Base-by-base conservation (phyloP, 1,284 basidiomycete species). In the Prillingera fragicola region DNA sequence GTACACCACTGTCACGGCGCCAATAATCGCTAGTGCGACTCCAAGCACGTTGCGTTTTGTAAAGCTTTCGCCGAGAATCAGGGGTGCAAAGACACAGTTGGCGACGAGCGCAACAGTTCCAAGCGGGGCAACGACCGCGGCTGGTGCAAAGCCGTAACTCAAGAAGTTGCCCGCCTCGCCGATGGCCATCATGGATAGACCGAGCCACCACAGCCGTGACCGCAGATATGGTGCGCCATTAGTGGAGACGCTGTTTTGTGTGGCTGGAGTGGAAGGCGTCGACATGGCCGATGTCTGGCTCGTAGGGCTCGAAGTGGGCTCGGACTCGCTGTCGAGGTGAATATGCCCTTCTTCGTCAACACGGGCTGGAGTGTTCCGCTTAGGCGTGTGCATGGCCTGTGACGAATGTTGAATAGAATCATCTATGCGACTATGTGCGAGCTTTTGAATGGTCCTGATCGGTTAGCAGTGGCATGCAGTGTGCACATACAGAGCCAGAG, bases 161-260 rank as follows among this genome's bases (percentile, higher is more conserved):
- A 90, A 79, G 51, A 96, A 96, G 64, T 96, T 96, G 12, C 88
- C 87, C 19, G 81, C 71, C 73, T 98, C 94, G 13, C 94, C 94
- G 10, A 95, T 52, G 52, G 87, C 87, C 83, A 97, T 94, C 34
- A 96, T 75, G 10, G 80, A 60, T 51, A 97, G 84, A 0, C 94
- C 94, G 7, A 80, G 60, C 90, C 92, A 95, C 92, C 92, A 98
- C 48, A 92, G 63, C 63, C 82, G 87, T 7, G 85, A 87, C 55
- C 78, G 81, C 15, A 96, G 74, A 69, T 92, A 94, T 46, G n/a
- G n/a, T n/a, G 80, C 80, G 10, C 63, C 61, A 40, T 71, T 65
- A 19, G 53, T 49, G 15, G 57, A 55, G 21, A 39, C 33, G 15
- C 23, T 15, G 13, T 24, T 28, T 40, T 33, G 14, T 35, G 24